Evolutionary conservation across 176 grass and related monocot species (phyloP).

Genomic region (Oryza nivara): DNA sequence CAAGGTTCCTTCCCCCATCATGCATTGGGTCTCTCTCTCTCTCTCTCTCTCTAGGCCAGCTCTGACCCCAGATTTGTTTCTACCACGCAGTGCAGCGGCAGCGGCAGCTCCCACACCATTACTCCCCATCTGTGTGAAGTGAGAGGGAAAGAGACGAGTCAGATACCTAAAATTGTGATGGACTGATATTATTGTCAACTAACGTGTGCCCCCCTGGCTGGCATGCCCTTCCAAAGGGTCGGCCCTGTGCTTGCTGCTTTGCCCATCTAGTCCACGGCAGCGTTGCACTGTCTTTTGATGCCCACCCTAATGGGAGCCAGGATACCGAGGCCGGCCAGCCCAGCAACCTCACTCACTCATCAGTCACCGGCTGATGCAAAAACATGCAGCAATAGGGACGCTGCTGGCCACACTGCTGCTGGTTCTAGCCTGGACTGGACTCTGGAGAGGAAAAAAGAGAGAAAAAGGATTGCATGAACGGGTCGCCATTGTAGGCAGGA

Average conservation of each 20-base stretch:
- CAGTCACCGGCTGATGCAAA: conserved; percentile 23
- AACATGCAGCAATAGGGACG: conserved; percentile 37
- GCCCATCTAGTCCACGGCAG: conserved; percentile 60
- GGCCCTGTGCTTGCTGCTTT: conserved; percentile 30
- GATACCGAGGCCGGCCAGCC: conserved; percentile 40
- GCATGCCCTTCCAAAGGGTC: conserved; percentile 61
- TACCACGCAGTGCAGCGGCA: neutral
- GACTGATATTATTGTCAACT: conserved; percentile 58
- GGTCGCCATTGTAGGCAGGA: conserved; percentile 42
- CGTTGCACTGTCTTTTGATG: conserved; percentile 47
- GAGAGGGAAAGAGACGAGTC: conserved; percentile 18
- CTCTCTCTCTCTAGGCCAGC: neutral
- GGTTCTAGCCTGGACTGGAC: conserved; percentile 8
- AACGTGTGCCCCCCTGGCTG: conserved; percentile 53
- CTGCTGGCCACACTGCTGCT: conserved; percentile 37
- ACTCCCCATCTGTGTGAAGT: conserved; percentile 32
- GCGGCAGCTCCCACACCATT: conserved; percentile 28
- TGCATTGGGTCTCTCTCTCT: conserved; percentile 12
- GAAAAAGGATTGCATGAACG: conserved; percentile 22
- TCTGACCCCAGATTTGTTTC: conserved; percentile 61
- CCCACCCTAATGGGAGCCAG: conserved; percentile 38
- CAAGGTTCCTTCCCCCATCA: conserved; percentile 34
- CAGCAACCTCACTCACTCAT: neutral
- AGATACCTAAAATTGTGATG: conserved; percentile 55
- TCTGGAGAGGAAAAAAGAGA: neutral